A percentile compares a stretch with the other conserved stretches of the same genome.
Conservation (phyloP, 441 rosid genomes). For the Geranium incanum region DNA sequence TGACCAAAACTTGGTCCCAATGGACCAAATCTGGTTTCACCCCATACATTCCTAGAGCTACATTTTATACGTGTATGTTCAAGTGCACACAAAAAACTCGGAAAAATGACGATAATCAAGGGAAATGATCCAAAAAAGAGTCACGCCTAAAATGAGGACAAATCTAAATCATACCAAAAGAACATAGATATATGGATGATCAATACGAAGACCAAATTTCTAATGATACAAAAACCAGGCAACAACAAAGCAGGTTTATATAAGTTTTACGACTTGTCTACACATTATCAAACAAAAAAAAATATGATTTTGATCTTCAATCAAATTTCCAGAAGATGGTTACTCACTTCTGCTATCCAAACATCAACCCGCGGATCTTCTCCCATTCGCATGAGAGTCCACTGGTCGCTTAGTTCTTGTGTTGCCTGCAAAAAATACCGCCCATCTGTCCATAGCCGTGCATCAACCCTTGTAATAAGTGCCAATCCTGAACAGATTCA, state of each 20-base stretch:
- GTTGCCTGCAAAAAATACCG: slow-evolving; percentile 83
- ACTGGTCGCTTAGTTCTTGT: slow-evolving; percentile 65
- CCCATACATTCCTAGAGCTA: slow-evolving; percentile 1
- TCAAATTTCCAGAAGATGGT: background rate
- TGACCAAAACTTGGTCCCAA: background rate
- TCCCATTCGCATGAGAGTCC: slow-evolving; percentile 88
- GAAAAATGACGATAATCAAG: background rate
- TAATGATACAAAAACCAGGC: background rate
- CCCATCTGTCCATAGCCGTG: slow-evolving; percentile 87
- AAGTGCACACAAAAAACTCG: background rate
- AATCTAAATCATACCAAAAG: background rate
- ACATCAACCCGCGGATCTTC: slow-evolving; percentile 75
- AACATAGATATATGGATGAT: background rate
- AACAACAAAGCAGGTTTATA: background rate
- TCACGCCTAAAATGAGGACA: background rate
- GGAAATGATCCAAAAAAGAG: background rate
- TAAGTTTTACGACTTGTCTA: background rate
- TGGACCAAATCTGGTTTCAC: background rate
- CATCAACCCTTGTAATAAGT: slow-evolving; percentile 60
- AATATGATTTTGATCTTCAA: background rate
- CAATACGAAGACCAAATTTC: background rate
- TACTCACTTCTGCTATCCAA: slow-evolving; percentile 80
- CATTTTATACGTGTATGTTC: background rate
- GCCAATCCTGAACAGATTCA: slow-evolving; percentile 55
- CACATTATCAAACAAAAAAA: background rate